phyloP scores from a whole-genome alignment of 805 yeast genomes.

The Candida ovalis region DNA sequence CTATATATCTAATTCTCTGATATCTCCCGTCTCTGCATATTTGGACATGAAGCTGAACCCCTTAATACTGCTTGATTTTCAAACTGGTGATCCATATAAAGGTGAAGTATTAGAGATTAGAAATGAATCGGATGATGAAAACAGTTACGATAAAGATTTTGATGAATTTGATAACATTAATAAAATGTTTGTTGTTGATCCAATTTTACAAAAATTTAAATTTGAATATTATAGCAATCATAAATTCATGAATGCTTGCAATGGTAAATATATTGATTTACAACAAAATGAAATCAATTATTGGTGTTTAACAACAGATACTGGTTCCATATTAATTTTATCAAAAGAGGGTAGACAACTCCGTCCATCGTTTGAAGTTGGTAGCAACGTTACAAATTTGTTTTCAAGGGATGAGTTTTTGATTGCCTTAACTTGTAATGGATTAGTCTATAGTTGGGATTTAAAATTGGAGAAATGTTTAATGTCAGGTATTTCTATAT shows the following conservation, averaged over 20 bases:
- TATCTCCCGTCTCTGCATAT: conserved; percentile 25
- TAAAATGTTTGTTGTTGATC: background rate
- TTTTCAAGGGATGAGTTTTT: conserved; percentile 33
- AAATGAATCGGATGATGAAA: conserved; percentile 32
- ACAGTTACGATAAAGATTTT: conserved; percentile 24
- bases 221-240: conserved; percentile 42
- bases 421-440: conserved; percentile 46
- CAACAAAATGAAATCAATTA: conserved; percentile 37
- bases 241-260: conserved; percentile 33
- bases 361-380: conserved; percentile 50
- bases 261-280: conserved; percentile 31
- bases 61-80: conserved; percentile 27
- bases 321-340: conserved; percentile 49
- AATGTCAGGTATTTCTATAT: conserved; percentile 44
- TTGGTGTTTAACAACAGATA: conserved; percentile 55
- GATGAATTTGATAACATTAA: conserved; percentile 27
- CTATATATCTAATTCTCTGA: conserved; percentile 22
- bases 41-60: conserved; percentile 29
- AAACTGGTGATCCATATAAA: conserved; percentile 4
- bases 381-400: conserved; percentile 40
- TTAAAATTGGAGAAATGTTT: conserved; percentile 32
- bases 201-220: conserved; percentile 22
- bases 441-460: conserved; percentile 49
- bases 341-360: conserved; percentile 43
- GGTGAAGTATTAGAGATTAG: conserved; percentile 19